phyloP scores from a whole-genome alignment of 139 green algal species.

The Volvox reticuliferus region DNA sequence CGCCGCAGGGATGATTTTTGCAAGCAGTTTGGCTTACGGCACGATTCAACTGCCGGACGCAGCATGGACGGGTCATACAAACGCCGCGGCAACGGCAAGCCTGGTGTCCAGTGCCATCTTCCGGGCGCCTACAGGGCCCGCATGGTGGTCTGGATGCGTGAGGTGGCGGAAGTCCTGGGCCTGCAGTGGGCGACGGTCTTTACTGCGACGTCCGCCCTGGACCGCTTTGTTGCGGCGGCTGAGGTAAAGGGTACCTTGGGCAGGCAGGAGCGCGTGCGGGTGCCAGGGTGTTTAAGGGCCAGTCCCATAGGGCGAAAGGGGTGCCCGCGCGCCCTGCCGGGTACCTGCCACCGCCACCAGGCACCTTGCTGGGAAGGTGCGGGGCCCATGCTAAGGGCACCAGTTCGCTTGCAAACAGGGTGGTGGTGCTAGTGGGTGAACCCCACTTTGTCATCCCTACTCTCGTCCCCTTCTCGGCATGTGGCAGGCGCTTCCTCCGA shows the following conservation, averaged over 20 bases:
- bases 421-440: no score
- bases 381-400: no score
- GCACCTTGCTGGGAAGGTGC: no score
- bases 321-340: neutral
- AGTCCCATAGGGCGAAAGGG: neutral
- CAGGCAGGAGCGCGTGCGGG: neutral
- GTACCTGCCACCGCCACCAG: no score
- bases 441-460: neutral
- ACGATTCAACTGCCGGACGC: neutral
- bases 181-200: conserved; percentile 11
- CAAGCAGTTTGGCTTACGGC: conserved; percentile 4
- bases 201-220: neutral
- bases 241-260: no score
- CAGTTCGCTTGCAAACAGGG: no score
- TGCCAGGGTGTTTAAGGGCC: neutral
- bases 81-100: no score
- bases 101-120: neutral
- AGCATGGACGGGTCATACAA: neutral
- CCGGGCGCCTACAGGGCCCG: neutral
- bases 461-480: neutral
- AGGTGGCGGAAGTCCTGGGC: neutral
- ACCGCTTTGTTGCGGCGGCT: neutral
- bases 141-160: conserved; percentile 21
- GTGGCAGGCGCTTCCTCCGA: neutral
- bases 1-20: neutral